phyloP scores from a whole-genome alignment of 2,329 filamentous ascomycete species.

The Tolypocladium album region DNA sequence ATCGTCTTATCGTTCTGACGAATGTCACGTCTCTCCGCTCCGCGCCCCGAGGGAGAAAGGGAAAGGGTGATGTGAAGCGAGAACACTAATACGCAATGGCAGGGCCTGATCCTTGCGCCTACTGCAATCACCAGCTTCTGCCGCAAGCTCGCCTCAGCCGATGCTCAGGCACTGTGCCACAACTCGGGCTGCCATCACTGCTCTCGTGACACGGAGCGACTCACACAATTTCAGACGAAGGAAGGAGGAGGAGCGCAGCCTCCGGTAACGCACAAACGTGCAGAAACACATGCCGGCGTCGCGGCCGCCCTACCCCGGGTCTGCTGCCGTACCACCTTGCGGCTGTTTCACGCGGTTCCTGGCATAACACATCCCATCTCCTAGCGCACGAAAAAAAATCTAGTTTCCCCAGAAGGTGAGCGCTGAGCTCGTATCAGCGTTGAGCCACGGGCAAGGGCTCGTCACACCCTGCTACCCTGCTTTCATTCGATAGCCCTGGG shows the following conservation, averaged over 20 bases:
- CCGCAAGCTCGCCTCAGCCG: too few species aligned
- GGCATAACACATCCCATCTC: constrained; percentile 1
- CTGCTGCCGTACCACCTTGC: constrained; percentile 2
- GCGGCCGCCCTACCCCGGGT: constrained; percentile 1
- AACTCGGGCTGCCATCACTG: background rate
- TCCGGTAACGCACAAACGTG: background rate
- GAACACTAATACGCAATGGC: background rate
- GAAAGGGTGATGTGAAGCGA: background rate
- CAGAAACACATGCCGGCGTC: background rate
- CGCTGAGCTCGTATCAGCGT: background rate
- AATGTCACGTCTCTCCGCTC: background rate
- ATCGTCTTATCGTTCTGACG: background rate
- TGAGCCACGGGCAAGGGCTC: background rate
- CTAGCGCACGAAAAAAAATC: background rate
- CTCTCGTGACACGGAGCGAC: background rate
- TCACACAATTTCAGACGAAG: background rate
- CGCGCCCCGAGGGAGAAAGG: background rate
- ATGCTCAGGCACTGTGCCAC: background rate
- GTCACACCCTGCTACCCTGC: background rate
- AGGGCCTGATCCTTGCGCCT: background rate
- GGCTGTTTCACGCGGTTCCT: constrained; percentile 5
- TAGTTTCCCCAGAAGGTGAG: background rate
- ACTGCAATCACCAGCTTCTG: background rate
- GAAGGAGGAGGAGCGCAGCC: background rate
- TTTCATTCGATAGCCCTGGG: background rate